A percentile compares a stretch with the other conserved stretches of the same genome.
phyloP scores from a whole-genome alignment of 371 early-diverging fungal species.

The Batkoa obscura region DNA sequence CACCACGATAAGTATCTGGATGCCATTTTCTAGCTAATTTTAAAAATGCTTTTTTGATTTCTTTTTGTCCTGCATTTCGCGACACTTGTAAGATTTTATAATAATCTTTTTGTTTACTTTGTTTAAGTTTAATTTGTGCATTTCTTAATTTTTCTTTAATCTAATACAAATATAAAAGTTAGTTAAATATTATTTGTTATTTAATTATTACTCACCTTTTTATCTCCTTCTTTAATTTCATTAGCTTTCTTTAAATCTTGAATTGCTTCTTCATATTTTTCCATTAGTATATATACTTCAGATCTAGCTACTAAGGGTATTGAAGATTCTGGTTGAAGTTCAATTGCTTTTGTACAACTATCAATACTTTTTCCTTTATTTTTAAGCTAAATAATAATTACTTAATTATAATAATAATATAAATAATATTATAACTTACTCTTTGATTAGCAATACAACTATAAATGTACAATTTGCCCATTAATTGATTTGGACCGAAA shows the following conservation, averaged over 20 bases:
- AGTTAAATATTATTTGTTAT: not conserved
- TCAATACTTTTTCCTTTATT: conserved; percentile 21
- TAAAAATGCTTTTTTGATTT: conserved; percentile 85
- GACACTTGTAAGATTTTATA: conserved; percentile 83
- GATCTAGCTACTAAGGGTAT: conserved; percentile 50
- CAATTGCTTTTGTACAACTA: conserved; percentile 34
- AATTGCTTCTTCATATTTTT: conserved; percentile 55
- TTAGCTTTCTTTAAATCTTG: conserved; percentile 49
- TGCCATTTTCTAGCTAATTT: conserved; percentile 75
- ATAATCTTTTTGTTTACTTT: conserved; percentile 66
- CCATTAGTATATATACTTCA: conserved; percentile 38
- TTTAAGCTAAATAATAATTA: conserved; percentile 12
- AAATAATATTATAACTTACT: conserved; percentile 14
- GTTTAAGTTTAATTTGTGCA: conserved; percentile 46
- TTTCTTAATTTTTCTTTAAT: conserved; percentile 31
- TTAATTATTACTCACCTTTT: conserved; percentile 8
- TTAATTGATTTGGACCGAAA: conserved; percentile 28
- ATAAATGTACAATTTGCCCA: conserved; percentile 26
- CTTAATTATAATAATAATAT: not conserved
- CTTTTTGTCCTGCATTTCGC: conserved; percentile 43
- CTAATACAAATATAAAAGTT: conserved; percentile 10
- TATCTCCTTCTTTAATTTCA: conserved; percentile 30
- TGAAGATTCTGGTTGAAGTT: conserved; percentile 35
- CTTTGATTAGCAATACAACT: conserved; percentile 38
- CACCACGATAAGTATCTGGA: conserved; percentile 79